These are phyloP conservation scores for Lactarius sp. DNA, from an alignment of 768 basidiomycete genomes.

Conservation along the genomic window DNA sequence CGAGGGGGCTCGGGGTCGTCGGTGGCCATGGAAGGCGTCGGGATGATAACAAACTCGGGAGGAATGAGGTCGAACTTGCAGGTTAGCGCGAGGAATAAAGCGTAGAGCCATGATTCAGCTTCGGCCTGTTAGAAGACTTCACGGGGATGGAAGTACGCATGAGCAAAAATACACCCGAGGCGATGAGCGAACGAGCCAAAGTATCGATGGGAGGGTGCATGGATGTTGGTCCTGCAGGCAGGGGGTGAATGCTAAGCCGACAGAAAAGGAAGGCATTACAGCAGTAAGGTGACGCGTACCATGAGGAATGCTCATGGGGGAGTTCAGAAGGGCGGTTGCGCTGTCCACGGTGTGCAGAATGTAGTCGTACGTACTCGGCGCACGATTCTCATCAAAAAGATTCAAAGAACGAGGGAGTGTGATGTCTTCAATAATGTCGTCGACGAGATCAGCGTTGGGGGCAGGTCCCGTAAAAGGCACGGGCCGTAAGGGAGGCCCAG, in stretches of 20 bases:
- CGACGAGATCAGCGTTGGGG: too few species aligned
- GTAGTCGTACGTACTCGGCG: constrained; percentile 51
- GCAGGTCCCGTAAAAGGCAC: too few species aligned
- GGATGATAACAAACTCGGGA: constrained; percentile 77
- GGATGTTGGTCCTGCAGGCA: constrained; percentile 43
- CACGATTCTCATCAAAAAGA: too few species aligned
- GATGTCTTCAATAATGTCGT: too few species aligned
- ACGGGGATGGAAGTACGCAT: constrained; percentile 39
- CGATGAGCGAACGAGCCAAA: constrained; percentile 89
- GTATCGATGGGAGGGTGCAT: constrained; percentile 74
- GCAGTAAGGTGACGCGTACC: constrained; percentile 41
- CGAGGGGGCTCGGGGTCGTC: too few species aligned
- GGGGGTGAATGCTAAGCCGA: constrained; percentile 10
- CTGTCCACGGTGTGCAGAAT: constrained; percentile 90
- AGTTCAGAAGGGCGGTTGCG: constrained; percentile 87
- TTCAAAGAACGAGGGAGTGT: too few species aligned
- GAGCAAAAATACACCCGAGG: constrained; percentile 87
- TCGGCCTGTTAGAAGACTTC: constrained; percentile 88
- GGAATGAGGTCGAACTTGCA: constrained; percentile 79
- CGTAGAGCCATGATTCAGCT: constrained; percentile 44
- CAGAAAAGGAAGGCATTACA: background rate
- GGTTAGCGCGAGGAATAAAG: constrained; percentile 75
- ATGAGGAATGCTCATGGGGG: constrained; percentile 84
- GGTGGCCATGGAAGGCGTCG: constrained; percentile 32
- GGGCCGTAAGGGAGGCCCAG: too few species aligned